Evolutionary conservation across 116 monocot species (phyloP).

Genomic region (Papilionanthe hybrid): DNA sequence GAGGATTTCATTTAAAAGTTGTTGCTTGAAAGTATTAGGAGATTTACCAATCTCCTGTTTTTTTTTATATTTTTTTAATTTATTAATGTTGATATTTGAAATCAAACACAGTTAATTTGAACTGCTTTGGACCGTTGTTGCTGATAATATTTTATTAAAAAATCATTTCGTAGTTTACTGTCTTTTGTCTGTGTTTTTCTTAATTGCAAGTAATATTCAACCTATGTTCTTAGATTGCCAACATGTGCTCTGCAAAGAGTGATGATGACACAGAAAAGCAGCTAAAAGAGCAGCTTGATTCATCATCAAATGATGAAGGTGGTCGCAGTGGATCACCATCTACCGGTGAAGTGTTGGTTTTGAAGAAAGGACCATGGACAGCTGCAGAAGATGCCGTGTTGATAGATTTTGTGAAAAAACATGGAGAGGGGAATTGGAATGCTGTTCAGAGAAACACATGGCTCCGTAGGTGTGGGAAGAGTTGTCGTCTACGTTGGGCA

Average conservation of each 20-base stretch:
- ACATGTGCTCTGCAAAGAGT: slow-evolving; percentile 14
- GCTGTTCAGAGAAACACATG: slow-evolving; percentile 49
- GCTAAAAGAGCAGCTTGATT: slow-evolving; percentile 17
- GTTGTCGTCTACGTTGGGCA: slow-evolving; percentile 71
- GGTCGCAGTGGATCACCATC: slow-evolving; percentile 15
- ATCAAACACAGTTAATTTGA: neutral
- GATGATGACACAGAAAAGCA: slow-evolving; percentile 8
- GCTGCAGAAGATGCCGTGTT: slow-evolving; percentile 62
- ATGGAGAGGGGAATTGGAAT: slow-evolving; percentile 77
- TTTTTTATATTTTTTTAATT: neutral
- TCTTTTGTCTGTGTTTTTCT: neutral
- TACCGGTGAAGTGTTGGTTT: slow-evolving; percentile 10
- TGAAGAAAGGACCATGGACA: slow-evolving; percentile 85
- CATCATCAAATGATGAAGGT: slow-evolving; percentile 36
- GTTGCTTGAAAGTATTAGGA: neutral
- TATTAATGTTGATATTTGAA: neutral
- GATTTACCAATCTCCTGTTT: neutral
- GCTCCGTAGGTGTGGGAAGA: slow-evolving; percentile 58
- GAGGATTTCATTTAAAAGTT: neutral
- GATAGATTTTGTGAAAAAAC: slow-evolving; percentile 43
- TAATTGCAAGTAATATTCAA: neutral
- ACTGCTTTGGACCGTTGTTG: neutral
- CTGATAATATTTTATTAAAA: slow-evolving; percentile 1
- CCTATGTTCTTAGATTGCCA: neutral
- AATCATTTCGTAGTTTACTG: neutral